Evolutionary conservation across 768 basidiomycete genomes (phyloP).

Genomic region (Mycena haematopus): DNA sequence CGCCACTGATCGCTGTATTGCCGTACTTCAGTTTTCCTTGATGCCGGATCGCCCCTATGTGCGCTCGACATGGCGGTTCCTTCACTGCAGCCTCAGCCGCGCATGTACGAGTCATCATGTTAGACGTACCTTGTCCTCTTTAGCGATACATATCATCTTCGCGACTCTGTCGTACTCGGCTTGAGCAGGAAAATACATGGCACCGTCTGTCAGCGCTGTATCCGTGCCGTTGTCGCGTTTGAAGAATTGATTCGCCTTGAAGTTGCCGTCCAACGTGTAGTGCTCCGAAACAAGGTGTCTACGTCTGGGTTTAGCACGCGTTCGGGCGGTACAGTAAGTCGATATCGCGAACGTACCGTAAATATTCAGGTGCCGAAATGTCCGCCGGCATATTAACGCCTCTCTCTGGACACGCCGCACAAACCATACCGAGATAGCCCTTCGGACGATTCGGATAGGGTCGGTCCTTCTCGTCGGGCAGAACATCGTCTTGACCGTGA

Average conservation of each 20-base stretch:
- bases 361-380: background rate
- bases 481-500: background rate
- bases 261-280: background rate
- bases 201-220: background rate
- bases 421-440: background rate
- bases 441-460: background rate
- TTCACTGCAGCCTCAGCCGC: background rate
- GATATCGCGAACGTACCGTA: background rate
- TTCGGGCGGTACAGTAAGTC: background rate
- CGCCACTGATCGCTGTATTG: background rate
- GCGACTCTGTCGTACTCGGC: background rate
- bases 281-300: background rate
- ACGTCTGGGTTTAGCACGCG: background rate
- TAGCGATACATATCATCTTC: background rate
- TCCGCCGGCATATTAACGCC: background rate
- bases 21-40: conserved; percentile 9
- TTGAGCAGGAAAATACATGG: conserved; percentile 6
- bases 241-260: background rate
- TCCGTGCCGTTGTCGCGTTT: conserved; percentile 13
- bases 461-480: background rate
- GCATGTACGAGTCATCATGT: background rate
- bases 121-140: conserved; percentile 2
- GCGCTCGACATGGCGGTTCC: conserved; percentile 9
- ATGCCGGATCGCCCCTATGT: conserved; percentile 19
- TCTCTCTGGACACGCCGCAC: background rate